phyloP scores from a whole-genome alignment of 2,329 filamentous ascomycete species.

The Microcera coccophila region DNA sequence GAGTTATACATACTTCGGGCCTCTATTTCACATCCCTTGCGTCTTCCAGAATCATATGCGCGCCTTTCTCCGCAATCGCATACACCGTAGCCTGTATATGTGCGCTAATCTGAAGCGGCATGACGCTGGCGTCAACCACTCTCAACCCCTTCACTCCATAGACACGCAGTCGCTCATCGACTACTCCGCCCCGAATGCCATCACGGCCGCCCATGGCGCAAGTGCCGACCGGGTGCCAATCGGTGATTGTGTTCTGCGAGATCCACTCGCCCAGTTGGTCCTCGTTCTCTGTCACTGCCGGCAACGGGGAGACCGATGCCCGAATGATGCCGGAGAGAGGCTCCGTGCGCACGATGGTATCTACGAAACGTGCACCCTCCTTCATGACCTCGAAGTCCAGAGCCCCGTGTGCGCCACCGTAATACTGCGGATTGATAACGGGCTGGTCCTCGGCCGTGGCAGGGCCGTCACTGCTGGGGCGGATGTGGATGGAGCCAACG shows the following conservation, averaged over 20 bases:
- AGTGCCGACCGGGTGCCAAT: constrained; percentile 40
- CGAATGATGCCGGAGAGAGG: constrained; percentile 38
- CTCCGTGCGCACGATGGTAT: constrained; percentile 36
- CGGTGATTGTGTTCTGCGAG: constrained; percentile 26
- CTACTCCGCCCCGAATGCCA: constrained; percentile 30
- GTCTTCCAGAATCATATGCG: constrained; percentile 24
- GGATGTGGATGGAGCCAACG: constrained; percentile 45
- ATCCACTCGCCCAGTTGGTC: constrained; percentile 25
- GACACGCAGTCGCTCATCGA: constrained; percentile 28
- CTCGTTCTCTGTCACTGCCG: constrained; percentile 13
- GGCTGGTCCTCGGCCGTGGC: constrained; percentile 27
- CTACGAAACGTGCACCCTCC: constrained; percentile 36
- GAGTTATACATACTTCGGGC: background rate
- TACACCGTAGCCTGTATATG: constrained; percentile 35
- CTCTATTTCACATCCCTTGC: background rate
- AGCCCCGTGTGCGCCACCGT: constrained; percentile 34
- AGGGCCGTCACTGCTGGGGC: constrained; percentile 9
- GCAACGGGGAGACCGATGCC: constrained; percentile 22
- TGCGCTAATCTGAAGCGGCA: constrained; percentile 27
- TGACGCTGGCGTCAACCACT: constrained; percentile 30
- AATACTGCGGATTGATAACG: constrained; percentile 42
- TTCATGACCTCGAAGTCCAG: constrained; percentile 43
- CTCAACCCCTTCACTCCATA: constrained; percentile 28
- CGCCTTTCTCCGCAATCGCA: constrained; percentile 33
- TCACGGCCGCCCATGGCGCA: constrained; percentile 32